Base-by-base conservation (phyloP, 495 filamentous ascomycete genomes). In the Podospora australis region DNA sequence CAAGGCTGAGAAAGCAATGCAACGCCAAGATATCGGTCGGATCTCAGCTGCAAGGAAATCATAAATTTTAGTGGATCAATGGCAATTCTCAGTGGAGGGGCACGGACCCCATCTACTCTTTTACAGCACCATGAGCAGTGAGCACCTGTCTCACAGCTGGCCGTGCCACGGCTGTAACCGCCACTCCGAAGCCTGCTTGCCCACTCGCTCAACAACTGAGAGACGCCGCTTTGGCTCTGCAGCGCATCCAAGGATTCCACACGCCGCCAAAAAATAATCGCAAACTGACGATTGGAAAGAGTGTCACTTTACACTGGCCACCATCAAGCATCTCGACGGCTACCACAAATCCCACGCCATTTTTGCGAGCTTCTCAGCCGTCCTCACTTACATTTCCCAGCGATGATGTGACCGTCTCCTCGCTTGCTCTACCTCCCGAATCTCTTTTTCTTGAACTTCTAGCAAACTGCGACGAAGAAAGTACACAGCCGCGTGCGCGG, bases 371-470 rank as follows among this genome's bases (percentile, higher is more conserved):
- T 44, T 34, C 41, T 44, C 50, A 40, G 39, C 45, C 36, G 35
- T 48, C 24, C 22, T 32, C 11, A 39, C 13, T 20, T 10, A n/a
- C n/a, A 17, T 35, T 23, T 38, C 2, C 49, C 40, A 56, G 51
- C 61, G 56, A 66, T 66, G 53, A 66, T 64, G 63, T 66, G 63
- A 66, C 59, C 45, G 32, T 46, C 30, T 36, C 41, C 16, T 44
- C 53, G 41, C 51, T 39, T 45, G 29, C 34, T 52, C 49, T 23
- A 25, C 49, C 23, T 35, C 44, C 45, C 44, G 11, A 16, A 49
- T 39, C 44, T 47, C 41, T 49, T 26, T 43, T 40, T 42, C 34
- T 34, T 22, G n/a, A n/a, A n/a, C 22, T 28, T 40, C 54, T 36
- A 34, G 34, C 39, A 16, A 25, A 50, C 42, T 32, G 29, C 49